These are phyloP conservation scores for Quercus phellos DNA, from an alignment of 331 rosid species.

Conservation along the genomic window DNA sequence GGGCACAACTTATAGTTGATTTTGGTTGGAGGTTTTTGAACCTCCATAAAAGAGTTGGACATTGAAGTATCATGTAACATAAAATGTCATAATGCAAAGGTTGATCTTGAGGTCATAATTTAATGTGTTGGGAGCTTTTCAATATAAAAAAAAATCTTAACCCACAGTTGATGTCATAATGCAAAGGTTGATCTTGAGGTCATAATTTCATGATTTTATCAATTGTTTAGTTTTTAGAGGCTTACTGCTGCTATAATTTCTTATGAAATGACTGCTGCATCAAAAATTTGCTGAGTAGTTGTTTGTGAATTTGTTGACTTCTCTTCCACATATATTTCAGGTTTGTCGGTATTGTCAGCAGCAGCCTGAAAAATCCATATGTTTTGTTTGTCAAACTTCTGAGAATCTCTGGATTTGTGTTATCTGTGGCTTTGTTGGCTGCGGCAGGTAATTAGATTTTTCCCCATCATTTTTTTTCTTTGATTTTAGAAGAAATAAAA, in stretches of 20 bases:
- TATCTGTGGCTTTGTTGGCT: slow-evolving; percentile 95
- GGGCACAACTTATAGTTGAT: no score
- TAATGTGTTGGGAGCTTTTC: no score
- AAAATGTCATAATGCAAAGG: no score
- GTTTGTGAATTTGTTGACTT: slow-evolving; percentile 1
- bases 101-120: no score
- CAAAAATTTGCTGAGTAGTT: slow-evolving; percentile 14
- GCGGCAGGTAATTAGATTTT: slow-evolving; percentile 69
- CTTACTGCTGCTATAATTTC: neutral
- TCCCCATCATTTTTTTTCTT: neutral
- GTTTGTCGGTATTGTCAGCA: slow-evolving; percentile 96
- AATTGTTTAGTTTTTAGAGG: neutral
- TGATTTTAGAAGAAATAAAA: neutral
- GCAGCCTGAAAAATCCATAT: slow-evolving; percentile 87
- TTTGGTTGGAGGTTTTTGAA: no score
- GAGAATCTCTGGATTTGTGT: slow-evolving; percentile 97
- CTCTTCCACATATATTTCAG: slow-evolving; percentile 31
- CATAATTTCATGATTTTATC: no score
- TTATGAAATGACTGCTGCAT: neutral
- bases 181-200: no score
- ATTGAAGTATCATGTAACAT: no score
- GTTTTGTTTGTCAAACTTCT: slow-evolving; percentile 83
- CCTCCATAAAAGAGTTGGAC: no score
- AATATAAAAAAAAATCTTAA: no score
- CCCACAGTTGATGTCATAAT: no score